Conservation (phyloP, 768 basidiomycete species). For the Auriscalpium vulgare region DNA sequence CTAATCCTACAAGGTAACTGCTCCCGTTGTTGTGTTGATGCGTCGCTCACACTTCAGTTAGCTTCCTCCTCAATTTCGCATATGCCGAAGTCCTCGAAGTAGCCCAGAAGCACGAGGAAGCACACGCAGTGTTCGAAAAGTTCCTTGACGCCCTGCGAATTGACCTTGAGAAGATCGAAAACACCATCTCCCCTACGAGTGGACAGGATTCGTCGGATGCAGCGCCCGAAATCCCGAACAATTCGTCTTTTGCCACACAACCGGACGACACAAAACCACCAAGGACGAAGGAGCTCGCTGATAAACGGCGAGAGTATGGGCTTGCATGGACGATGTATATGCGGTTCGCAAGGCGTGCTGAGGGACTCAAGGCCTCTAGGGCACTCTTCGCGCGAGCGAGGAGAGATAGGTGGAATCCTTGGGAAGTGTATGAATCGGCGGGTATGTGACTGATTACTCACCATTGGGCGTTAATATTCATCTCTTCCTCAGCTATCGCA, state of each 20-base stretch:
- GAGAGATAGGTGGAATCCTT: constrained; percentile 66
- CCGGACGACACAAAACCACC: constrained; percentile 43
- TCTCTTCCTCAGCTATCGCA: constrained; percentile 59
- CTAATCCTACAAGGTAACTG: constrained; percentile 69
- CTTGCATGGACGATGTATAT: constrained; percentile 88
- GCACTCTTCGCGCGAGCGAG: constrained; percentile 76
- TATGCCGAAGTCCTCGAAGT: constrained; percentile 68
- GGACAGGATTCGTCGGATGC: not conserved
- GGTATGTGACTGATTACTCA: constrained; percentile 39
- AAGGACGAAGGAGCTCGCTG: constrained; percentile 47
- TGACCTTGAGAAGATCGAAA: constrained; percentile 57
- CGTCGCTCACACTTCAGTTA: constrained; percentile 23
- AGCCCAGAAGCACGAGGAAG: constrained; percentile 56
- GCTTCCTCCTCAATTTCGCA: constrained; percentile 87
- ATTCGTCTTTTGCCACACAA: constrained; percentile 35
- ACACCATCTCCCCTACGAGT: constrained; percentile 17
- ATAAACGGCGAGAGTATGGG: constrained; percentile 62
- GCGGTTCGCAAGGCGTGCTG: constrained; percentile 82
- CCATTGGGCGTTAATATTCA: constrained; percentile 1
- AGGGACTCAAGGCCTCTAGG: constrained; percentile 76
- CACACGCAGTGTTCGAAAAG: constrained; percentile 63
- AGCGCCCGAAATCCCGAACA: constrained; percentile 1
- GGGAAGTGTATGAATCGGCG: constrained; percentile 92
- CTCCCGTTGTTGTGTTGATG: constrained; percentile 10
- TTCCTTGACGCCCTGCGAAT: constrained; percentile 59